A percentile compares a stretch with the other conserved stretches of the same genome.
phyloP scores from a whole-genome alignment of 306 rosid species.

The Casuarina equisetifolia region DNA sequence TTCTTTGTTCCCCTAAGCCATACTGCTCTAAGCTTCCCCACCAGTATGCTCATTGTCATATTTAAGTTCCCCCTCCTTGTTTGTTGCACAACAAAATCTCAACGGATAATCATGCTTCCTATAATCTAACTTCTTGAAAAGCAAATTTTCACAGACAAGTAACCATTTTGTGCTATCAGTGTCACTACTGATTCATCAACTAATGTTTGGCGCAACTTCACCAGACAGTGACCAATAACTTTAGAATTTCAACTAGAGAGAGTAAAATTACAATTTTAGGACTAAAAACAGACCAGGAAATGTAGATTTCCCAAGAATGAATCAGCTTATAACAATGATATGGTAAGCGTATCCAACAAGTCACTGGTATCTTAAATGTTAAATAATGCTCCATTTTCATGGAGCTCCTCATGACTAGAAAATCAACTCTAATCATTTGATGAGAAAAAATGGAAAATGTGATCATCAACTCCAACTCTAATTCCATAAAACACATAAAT shows the following conservation, averaged over 20 bases:
- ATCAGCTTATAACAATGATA: background rate
- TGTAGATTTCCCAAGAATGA: background rate
- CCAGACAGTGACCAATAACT: background rate
- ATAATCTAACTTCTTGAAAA: background rate
- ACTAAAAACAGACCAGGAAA: background rate
- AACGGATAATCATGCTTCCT: background rate
- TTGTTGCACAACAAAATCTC: background rate
- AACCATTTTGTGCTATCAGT: background rate
- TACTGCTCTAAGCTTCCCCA: background rate
- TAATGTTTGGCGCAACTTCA: background rate
- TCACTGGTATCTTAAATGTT: background rate
- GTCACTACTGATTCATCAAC: background rate
- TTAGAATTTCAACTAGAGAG: background rate
- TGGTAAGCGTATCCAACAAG: background rate
- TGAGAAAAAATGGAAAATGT: background rate
- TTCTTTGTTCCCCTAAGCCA: background rate
- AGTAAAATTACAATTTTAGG: background rate
- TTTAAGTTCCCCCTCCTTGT: background rate
- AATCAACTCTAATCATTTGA: background rate
- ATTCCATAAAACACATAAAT: background rate
- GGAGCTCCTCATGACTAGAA: background rate
- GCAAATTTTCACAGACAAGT: background rate
- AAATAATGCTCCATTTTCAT: background rate
- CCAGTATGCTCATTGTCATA: background rate
- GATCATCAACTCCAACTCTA: background rate